These are phyloP conservation scores for Aspergillus fischeri DNA, from an alignment of 2,329 filamentous ascomycete species.

Conservation along the genomic window DNA sequence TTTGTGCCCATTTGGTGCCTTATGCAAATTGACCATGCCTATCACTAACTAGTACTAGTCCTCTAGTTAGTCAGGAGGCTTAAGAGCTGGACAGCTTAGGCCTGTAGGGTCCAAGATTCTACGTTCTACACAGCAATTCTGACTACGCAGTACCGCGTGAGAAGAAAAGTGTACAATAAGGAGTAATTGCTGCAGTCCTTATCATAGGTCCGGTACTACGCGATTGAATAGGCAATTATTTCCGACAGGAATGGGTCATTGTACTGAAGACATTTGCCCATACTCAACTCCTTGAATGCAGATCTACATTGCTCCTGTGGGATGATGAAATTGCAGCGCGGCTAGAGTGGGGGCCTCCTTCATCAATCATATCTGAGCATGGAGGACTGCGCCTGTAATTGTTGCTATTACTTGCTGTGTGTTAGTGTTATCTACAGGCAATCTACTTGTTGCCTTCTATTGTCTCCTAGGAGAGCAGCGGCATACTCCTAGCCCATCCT, in stretches of 20 bases:
- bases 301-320: slow-evolving; percentile 1
- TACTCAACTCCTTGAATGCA: not conserved
- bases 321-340: slow-evolving; percentile 6
- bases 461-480: not conserved
- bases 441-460: not conserved
- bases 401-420: not conserved
- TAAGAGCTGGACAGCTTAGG: not conserved
- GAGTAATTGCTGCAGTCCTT: not conserved
- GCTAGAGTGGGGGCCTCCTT: not conserved
- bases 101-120: not conserved
- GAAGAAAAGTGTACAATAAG: not conserved
- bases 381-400: not conserved
- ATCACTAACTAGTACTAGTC: not conserved
- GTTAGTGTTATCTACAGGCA: not conserved
- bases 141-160: no score
- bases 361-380: not conserved
- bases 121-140: not conserved
- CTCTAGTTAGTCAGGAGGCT: not conserved
- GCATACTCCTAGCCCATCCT: no score
- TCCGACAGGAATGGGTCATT: not conserved
- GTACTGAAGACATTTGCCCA: not conserved
- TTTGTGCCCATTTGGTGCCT: not conserved
- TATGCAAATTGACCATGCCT: not conserved
- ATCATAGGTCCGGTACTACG: not conserved
- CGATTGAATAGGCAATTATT: not conserved